Conservation (phyloP, 768 basidiomycete species). For the Mycena rebaudengoi region DNA sequence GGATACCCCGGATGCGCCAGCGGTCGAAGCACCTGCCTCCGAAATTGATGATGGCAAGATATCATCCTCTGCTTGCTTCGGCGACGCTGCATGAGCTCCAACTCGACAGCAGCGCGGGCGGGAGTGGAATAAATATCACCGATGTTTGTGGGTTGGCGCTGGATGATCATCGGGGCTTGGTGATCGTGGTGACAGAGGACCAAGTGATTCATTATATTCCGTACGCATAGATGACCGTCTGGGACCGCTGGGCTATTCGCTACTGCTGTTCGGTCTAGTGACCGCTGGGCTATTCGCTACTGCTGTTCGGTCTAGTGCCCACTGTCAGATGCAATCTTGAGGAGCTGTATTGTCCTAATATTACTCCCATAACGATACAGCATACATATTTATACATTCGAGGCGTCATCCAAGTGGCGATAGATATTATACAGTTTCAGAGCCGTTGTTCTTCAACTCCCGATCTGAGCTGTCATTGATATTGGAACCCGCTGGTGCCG, state of each 20-base stretch:
- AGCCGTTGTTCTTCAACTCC: background rate
- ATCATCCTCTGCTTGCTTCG: background rate
- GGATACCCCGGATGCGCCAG: background rate
- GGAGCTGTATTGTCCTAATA: too few relatives aligned
- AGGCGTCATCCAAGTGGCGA: too few relatives aligned
- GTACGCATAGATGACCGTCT: slow-evolving; percentile 20
- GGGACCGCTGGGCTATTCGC: too few relatives aligned
- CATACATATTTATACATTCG: too few relatives aligned
- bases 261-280: too few relatives aligned
- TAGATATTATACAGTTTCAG: background rate
- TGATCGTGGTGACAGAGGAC: slow-evolving; percentile 10
- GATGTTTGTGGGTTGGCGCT: slow-evolving; percentile 12
- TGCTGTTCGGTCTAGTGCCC: too few relatives aligned
- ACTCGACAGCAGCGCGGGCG: background rate
- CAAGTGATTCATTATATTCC: slow-evolving; percentile 13
- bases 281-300: too few relatives aligned
- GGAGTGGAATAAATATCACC: background rate
- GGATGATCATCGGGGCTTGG: slow-evolving; percentile 20
- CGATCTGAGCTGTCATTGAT: background rate
- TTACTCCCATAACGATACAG: too few relatives aligned
- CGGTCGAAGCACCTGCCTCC: background rate
- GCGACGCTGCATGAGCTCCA: slow-evolving; percentile 17
- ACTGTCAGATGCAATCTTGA: too few relatives aligned
- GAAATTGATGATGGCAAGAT: slow-evolving; percentile 17
- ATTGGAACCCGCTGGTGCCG: slow-evolving; percentile 1